Percentiles rank a stretch among this genome's conserved stretches.
Evolutionary conservation across 208 protist species (phyloP).

Genomic region (Trypanosoma platydactyli): DNA sequence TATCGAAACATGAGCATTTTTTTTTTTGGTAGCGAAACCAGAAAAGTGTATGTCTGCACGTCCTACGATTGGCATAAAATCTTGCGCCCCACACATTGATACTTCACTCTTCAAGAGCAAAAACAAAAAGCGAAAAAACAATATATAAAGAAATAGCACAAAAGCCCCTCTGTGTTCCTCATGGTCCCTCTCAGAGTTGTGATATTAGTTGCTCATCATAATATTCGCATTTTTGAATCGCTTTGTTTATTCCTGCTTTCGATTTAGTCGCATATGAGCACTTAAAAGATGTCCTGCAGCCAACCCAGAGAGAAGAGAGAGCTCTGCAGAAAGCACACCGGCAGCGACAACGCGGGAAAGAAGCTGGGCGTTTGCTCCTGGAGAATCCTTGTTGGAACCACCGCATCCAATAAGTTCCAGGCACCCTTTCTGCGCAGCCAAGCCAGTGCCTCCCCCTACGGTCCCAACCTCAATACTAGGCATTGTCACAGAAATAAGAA

Average conservation of each 20-base stretch:
- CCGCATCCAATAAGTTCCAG: conserved; percentile 94
- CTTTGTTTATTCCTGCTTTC: conserved; percentile 50
- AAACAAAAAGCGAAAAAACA: conserved; percentile 13
- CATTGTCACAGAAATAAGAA: conserved; percentile 97
- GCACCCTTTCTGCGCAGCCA: conserved; percentile 92
- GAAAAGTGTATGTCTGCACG: no score
- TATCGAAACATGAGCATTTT: no score
- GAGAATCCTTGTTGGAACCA: conserved; percentile 76
- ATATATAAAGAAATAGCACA: conserved; percentile 7
- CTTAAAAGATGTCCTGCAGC: conserved; percentile 89
- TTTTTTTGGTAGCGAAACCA: no score
- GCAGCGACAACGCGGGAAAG: conserved; percentile 92
- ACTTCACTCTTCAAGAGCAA: conserved; percentile 16
- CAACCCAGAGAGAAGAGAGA: conserved; percentile 95
- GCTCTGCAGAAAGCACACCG: conserved; percentile 96
- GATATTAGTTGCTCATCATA: background rate
- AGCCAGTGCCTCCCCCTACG: conserved; percentile 97
- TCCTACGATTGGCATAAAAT: no score
- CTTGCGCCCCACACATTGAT: background rate
- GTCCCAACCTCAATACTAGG: conserved; percentile 98
- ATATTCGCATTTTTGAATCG: background rate
- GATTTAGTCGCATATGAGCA: conserved; percentile 93
- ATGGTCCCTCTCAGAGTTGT: background rate
- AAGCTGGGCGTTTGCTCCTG: conserved; percentile 90
- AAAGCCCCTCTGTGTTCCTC: no score